These are phyloP conservation scores for Berkeleyomyces rouxiae DNA, from an alignment of 2,329 filamentous ascomycete species.

Conservation along the genomic window DNA sequence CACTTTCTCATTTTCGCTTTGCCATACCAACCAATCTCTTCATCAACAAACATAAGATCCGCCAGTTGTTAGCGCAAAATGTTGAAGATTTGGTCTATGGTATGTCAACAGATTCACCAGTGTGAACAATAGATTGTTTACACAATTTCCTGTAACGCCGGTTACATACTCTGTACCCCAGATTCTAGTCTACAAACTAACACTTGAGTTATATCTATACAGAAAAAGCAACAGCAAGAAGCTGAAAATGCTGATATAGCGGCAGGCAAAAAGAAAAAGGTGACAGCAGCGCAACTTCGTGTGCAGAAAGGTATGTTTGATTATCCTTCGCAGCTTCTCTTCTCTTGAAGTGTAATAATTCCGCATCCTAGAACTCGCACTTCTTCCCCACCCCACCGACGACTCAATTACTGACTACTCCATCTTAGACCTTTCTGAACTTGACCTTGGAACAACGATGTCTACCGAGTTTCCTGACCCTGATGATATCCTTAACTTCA, in stretches of 20 bases:
- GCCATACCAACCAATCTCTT: background rate
- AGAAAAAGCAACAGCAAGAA: conserved; percentile 96
- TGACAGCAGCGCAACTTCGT: conserved; percentile 85
- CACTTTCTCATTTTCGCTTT: background rate
- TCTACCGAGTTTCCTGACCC: conserved; percentile 65
- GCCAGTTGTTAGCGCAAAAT: conserved; percentile 30
- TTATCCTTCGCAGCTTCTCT: background rate
- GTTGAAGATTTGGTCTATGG: conserved; percentile 99
- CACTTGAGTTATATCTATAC: background rate
- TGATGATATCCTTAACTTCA: conserved; percentile 75
- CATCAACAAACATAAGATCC: background rate
- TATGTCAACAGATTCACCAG: conserved; percentile 26
- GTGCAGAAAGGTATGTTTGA: conserved; percentile 69
- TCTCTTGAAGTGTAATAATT: too few relatives aligned
- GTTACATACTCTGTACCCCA: background rate
- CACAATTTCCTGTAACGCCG: conserved; percentile 14
- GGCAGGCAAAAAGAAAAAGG: conserved; percentile 89
- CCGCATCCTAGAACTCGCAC: too few relatives aligned
- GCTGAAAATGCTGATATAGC: conserved; percentile 66
- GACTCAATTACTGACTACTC: background rate
- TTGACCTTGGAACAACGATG: conserved; percentile 66
- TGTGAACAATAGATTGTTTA: conserved; percentile 14
- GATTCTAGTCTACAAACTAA: background rate
- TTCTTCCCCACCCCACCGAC: background rate
- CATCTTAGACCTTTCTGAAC: conserved; percentile 56